Evolutionary conservation across 306 rosid genomes (phyloP).

Genomic region (Canavalia ensiformis): DNA sequence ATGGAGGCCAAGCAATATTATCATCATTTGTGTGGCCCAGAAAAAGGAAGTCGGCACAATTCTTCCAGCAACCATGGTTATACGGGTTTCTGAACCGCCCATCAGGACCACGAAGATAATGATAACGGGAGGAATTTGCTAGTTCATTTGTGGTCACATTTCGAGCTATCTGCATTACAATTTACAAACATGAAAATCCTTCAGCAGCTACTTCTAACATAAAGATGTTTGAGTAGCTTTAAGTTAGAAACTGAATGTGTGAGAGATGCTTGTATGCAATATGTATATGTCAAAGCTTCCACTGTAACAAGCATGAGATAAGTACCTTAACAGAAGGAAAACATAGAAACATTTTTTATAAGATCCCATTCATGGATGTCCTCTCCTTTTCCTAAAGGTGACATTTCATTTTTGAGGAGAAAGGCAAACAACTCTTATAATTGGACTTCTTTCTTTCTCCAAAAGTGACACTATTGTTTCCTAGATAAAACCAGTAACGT

Average conservation of each 20-base stretch:
- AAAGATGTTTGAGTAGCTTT: constrained; percentile 25
- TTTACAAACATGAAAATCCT: constrained; percentile 39
- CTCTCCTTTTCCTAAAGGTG: constrained; percentile 36
- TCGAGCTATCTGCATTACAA: constrained; percentile 79
- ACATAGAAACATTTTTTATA: background rate
- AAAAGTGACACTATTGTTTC: background rate
- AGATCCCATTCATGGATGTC: background rate
- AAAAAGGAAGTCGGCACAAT: constrained; percentile 77
- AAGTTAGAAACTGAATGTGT: constrained; percentile 1
- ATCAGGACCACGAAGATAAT: constrained; percentile 85
- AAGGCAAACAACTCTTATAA: constrained; percentile 17
- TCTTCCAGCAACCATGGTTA: constrained; percentile 81
- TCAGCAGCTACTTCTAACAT: constrained; percentile 21
- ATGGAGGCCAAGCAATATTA: constrained; percentile 79
- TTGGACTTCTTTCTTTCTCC: background rate
- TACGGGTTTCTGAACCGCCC: constrained; percentile 88
- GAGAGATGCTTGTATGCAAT: constrained; percentile 31
- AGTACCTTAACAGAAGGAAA: constrained; percentile 21
- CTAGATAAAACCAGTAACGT: background rate
- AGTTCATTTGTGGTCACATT: constrained; percentile 90
- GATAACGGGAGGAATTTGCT: constrained; percentile 79
- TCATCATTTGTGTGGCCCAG: constrained; percentile 76
- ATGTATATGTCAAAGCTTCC: constrained; percentile 23
- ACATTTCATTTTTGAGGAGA: constrained; percentile 16
- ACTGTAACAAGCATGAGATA: background rate